Evolutionary conservation across 2,329 filamentous ascomycete genomes (phyloP).

Genomic region (Albophoma yamanashiensis): DNA sequence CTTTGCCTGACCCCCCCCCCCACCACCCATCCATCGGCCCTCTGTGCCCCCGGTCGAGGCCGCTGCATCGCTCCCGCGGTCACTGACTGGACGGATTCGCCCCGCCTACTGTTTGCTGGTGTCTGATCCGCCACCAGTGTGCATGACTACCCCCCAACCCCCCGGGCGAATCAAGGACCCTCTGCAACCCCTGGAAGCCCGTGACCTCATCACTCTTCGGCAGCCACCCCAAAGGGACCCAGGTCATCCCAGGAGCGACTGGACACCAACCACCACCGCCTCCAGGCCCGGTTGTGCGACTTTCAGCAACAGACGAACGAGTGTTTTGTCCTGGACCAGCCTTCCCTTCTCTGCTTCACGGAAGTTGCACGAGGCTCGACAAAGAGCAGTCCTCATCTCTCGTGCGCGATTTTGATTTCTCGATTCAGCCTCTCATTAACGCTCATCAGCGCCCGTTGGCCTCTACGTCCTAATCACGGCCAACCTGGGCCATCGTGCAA

Average conservation of each 20-base stretch:
- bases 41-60: not conserved
- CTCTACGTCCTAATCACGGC: not conserved
- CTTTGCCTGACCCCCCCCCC: not conserved
- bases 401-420: not conserved
- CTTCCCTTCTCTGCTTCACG: not conserved
- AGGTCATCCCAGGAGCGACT: conserved; percentile 2
- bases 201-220: conserved; percentile 15
- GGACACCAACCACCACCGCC: conserved; percentile 2
- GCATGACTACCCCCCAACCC: not conserved
- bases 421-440: not conserved
- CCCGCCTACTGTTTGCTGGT: conserved; percentile 2
- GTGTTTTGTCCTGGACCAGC: not conserved
- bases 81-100: conserved; percentile 3
- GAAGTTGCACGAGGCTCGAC: not conserved
- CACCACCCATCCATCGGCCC: not conserved
- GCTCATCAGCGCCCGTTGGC: not conserved
- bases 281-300: conserved; percentile 1
- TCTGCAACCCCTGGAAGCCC: conserved; percentile 7
- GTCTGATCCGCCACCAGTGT: conserved; percentile 3
- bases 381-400: not conserved
- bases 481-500: not conserved
- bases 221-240: conserved; percentile 1
- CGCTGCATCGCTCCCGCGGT: not conserved
- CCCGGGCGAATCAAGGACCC: not conserved
- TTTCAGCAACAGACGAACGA: not conserved